Evolutionary conservation across 2,329 filamentous ascomycete genomes (phyloP).

Genomic region (Orbilia blumenaviensis): DNA sequence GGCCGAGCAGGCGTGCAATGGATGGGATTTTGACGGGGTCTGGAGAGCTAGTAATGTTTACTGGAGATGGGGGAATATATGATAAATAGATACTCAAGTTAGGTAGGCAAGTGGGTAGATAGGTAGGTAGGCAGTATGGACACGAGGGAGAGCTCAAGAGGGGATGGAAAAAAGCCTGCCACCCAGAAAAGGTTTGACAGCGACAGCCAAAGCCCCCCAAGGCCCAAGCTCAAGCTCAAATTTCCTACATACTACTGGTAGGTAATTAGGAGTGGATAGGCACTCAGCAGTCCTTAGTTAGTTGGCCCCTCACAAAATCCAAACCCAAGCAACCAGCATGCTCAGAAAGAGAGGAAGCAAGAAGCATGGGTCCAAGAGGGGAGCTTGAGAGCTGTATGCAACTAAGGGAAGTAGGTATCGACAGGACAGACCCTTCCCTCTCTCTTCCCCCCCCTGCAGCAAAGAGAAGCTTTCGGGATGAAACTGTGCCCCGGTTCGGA

Average conservation of each 20-base stretch:
- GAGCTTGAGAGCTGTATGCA: too few species aligned
- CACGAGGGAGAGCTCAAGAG: not conserved
- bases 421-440: not conserved
- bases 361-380: not conserved
- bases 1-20: not conserved
- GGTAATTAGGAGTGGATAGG: too few species aligned
- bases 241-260: too few species aligned
- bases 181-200: conserved; percentile 7
- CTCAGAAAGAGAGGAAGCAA: too few species aligned
- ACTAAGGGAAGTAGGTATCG: not conserved
- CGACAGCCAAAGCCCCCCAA: conserved; percentile 1
- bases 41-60: not conserved
- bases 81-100: not conserved
- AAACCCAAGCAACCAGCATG: too few species aligned
- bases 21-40: not conserved
- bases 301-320: too few species aligned
- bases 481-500: conserved; percentile 18
- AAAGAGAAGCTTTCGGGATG: conserved; percentile 1
- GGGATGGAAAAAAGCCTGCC: not conserved
- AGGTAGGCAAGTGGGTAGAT: too few species aligned
- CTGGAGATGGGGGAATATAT: not conserved
- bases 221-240: conserved; percentile 13
- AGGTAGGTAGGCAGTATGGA: not conserved
- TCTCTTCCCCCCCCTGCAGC: conserved; percentile 2
- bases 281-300: too few species aligned